Evolutionary conservation across 2,329 filamentous ascomycete genomes (phyloP), one percentile per base, ranked within the genome.

Genomic region (Aspergillus quadrilineatus): DNA sequence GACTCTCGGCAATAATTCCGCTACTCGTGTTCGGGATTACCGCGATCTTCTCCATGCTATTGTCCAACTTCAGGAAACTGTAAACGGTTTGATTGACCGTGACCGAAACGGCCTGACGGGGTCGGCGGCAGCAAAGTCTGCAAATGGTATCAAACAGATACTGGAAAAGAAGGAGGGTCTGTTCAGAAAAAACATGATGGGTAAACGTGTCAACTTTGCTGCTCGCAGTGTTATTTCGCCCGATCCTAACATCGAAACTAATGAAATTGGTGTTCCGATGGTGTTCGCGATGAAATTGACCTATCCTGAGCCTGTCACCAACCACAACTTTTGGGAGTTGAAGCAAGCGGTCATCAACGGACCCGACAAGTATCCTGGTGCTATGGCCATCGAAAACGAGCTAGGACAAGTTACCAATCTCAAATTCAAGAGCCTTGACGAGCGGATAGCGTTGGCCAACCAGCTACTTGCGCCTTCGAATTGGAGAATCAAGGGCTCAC

Each of bases 171-270:
- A 99, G 77, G 95, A 99, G 70, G 94, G 94, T 63, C 82, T 99
- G 30, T 99, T 99, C 80, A 84, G 94, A 67, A 97, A 96, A 80
- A 97, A 99, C 76, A 97, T 99, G 94, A 99, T 99, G 94, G 94
- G 94, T 59, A 99, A 99, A 81, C 92, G 94, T 80, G 94, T 99
- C 77, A 97, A 99, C 74, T 97, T 94, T 72, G 94, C 94, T 49
- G 94, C 94, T 37, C 89, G 94, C 73, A 96, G 90, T 82, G 94
- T 99, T 72, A 99, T 99, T 66, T 97, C 93, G 8, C 94, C 94
- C 0, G 94, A 99, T 70, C 94, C 94, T 2, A 99, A 97, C 69
- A 96, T 99, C 67, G 94, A 99, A 74, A 97, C 94, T 15, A 97
- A 96, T 73, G 94, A 99, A 76, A 97, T 99, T 63, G 94, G 94